Conservation (phyloP, 2,329 filamentous ascomycete genomes). For the Colletotrichum chrysophilum region DNA sequence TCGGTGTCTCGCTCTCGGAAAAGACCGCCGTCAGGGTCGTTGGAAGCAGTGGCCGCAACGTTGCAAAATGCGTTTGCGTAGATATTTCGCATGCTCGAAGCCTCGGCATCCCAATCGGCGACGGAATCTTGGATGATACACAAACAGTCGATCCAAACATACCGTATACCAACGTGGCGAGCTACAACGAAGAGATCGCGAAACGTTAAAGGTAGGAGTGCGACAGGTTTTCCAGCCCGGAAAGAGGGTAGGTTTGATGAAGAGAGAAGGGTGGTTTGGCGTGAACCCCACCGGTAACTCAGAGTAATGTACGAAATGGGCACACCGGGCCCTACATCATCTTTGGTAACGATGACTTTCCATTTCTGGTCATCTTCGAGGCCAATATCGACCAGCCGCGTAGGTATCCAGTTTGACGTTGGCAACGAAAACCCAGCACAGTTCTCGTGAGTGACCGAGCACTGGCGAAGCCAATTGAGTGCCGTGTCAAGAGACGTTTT, state of each 20-base stretch:
- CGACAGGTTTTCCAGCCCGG: not conserved
- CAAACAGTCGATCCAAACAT: constrained; percentile 24
- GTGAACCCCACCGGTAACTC: constrained; percentile 23
- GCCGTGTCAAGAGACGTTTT: too few relatives aligned
- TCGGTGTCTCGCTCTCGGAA: not conserved
- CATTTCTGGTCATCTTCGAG: not conserved
- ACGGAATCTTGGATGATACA: constrained; percentile 25
- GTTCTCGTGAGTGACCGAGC: too few relatives aligned
- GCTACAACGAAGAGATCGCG: constrained; percentile 18
- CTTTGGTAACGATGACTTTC: fast-evolving
- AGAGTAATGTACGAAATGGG: not conserved
- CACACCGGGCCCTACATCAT: fast-evolving
- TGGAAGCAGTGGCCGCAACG: constrained; percentile 11
- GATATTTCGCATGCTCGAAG: constrained; percentile 15
- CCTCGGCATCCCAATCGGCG: constrained; percentile 23
- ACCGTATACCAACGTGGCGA: constrained; percentile 15
- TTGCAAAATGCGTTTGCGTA: constrained; percentile 18
- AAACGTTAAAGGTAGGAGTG: constrained; percentile 18
- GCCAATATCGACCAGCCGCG: not conserved
- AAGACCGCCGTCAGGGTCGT: not conserved
- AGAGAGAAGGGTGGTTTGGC: not conserved
- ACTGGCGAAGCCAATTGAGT: too few relatives aligned
- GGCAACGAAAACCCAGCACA: too few relatives aligned
- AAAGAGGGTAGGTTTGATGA: not conserved
- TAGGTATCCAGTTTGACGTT: not conserved